A percentile compares a stretch with the other conserved stretches of the same genome.
Conservation (phyloP, 2,329 filamentous ascomycete species). For the Fusarium sp. region DNA sequence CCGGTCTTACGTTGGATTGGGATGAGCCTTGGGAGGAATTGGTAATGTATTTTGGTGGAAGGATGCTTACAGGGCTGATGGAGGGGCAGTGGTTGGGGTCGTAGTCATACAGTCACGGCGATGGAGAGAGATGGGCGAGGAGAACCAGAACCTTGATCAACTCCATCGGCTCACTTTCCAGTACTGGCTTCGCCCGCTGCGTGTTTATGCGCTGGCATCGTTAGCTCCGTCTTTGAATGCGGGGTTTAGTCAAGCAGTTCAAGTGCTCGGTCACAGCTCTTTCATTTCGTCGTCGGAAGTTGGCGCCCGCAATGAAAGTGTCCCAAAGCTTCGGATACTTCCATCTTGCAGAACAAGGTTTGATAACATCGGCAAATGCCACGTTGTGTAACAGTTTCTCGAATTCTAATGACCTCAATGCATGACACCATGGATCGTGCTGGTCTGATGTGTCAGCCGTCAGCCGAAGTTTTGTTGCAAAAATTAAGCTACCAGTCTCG, state of each 20-base stretch:
- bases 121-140: background rate
- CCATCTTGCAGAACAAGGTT: background rate
- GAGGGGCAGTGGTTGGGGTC: background rate
- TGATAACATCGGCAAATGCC: background rate
- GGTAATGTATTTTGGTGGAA: background rate
- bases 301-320: background rate
- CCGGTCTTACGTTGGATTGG: background rate
- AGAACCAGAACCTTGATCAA: background rate
- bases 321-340: background rate
- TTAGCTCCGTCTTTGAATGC: background rate
- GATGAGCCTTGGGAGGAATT: background rate
- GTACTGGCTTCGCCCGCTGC: background rate
- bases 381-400: background rate
- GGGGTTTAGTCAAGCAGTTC: background rate
- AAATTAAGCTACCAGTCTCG: rapidly evolving
- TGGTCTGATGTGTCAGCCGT: background rate
- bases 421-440: background rate
- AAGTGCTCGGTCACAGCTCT: background rate
- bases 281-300: too few relatives aligned
- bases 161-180: background rate
- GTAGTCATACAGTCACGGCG: background rate
- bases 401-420: background rate
- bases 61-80: background rate
- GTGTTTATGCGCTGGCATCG: background rate
- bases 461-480: background rate